Conservation (phyloP, 2,329 filamentous ascomycete genomes). For the Cryphonectria radicalis region DNA sequence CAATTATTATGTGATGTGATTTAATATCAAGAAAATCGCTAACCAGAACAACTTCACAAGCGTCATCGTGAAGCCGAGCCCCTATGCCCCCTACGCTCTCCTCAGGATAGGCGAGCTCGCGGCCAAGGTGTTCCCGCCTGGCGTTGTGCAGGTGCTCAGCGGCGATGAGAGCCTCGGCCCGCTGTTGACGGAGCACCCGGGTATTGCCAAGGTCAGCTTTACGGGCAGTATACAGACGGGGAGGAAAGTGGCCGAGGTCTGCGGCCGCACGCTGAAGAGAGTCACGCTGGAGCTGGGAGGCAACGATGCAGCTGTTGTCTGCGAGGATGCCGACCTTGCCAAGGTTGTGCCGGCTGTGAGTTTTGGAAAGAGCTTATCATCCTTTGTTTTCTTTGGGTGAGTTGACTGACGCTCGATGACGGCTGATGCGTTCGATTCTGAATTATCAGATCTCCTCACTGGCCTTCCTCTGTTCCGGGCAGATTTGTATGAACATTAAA, state of each 20-base stretch:
- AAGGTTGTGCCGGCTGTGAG: constrained; percentile 37
- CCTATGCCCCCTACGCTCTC: constrained; percentile 60
- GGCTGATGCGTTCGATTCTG: background rate
- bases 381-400: background rate
- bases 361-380: background rate
- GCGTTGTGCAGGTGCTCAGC: constrained; percentile 64
- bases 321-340: constrained; percentile 48
- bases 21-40: background rate
- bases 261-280: constrained; percentile 50
- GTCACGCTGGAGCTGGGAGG: constrained; percentile 49
- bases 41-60: constrained; percentile 40
- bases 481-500: constrained; percentile 57
- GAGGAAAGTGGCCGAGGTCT: constrained; percentile 47
- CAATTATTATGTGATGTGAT: background rate
- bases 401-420: background rate
- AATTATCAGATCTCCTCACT: constrained; percentile 45
- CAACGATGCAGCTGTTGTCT: constrained; percentile 46
- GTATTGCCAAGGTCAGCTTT: constrained; percentile 66
- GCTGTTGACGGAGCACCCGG: constrained; percentile 61
- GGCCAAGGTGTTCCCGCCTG: constrained; percentile 61
- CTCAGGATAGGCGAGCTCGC: constrained; percentile 66
- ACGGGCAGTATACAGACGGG: constrained; percentile 55
- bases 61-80: constrained; percentile 61
- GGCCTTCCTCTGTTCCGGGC: constrained; percentile 60
- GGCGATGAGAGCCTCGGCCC: constrained; percentile 65